Conservation (phyloP, 441 rosid species). For the Flueggea neowawraea region DNA sequence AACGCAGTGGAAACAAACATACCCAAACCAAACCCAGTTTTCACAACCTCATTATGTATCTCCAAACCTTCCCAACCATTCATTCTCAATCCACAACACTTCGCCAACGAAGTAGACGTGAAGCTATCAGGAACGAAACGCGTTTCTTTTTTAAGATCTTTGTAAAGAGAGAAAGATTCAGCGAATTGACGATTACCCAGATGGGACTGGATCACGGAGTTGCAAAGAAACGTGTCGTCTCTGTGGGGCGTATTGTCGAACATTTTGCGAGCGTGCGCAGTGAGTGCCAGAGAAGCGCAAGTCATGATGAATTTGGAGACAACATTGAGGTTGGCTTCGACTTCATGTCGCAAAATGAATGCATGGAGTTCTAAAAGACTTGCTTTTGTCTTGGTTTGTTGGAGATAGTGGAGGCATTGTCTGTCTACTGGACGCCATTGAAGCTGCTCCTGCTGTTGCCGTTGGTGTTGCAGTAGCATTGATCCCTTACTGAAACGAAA, state of each 20-base stretch:
- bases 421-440: conserved; percentile 54
- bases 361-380: conserved; percentile 60
- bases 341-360: conserved; percentile 53
- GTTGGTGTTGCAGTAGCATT: neutral
- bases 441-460: conserved; percentile 7
- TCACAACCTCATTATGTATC: conserved; percentile 52
- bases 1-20: conserved; percentile 69
- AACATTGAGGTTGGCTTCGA: conserved; percentile 49
- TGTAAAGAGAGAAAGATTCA: conserved; percentile 43
- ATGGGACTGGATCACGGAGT: conserved; percentile 63
- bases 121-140: conserved; percentile 53
- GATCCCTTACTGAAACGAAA: no score
- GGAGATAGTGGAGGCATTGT: conserved; percentile 53
- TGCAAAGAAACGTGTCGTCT: conserved; percentile 61
- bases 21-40: conserved; percentile 55
- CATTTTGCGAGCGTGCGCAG: conserved; percentile 46
- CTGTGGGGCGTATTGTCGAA: conserved; percentile 47
- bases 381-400: conserved; percentile 23
- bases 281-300: conserved; percentile 29
- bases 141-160: conserved; percentile 39
- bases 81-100: conserved; percentile 42
- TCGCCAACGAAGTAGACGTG: conserved; percentile 54
- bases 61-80: conserved; percentile 44
- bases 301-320: conserved; percentile 49
- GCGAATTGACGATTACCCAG: conserved; percentile 30